phyloP scores from a whole-genome alignment of 306 rosid genomes.

The Canavalia ensiformis region DNA sequence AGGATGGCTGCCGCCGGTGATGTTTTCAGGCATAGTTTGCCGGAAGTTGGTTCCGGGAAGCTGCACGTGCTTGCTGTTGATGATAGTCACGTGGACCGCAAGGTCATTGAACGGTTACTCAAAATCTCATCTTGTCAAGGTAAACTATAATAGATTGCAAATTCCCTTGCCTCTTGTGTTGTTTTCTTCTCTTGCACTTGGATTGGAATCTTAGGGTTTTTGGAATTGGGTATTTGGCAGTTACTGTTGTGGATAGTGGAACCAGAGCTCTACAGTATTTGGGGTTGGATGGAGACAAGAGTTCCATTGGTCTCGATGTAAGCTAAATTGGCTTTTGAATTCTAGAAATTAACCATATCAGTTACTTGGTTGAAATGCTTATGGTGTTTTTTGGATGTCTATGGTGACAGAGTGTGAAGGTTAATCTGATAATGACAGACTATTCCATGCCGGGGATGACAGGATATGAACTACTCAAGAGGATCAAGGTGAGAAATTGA shows the following conservation, averaged over 20 bases:
- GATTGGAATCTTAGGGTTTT: conserved; percentile 45
- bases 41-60: conserved; percentile 55
- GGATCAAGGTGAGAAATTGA: conserved; percentile 73
- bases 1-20: conserved; percentile 63
- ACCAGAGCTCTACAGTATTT: conserved; percentile 88
- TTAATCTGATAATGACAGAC: conserved; percentile 94
- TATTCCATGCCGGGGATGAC: conserved; percentile 99
- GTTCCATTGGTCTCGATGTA: conserved; percentile 76
- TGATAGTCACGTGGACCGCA: conserved; percentile 88
- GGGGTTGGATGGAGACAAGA: conserved; percentile 86
- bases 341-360: not conserved
- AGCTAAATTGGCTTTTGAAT: conserved; percentile 42
- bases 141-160: not conserved
- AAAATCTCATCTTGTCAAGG: conserved; percentile 91
- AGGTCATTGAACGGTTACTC: conserved; percentile 85
- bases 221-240: conserved; percentile 60
- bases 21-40: conserved; percentile 56
- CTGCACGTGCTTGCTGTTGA: conserved; percentile 95
- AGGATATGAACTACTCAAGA: conserved; percentile 90
- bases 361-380: conserved; percentile 32
- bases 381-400: conserved; percentile 49
- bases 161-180: not conserved
- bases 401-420: conserved; percentile 71
- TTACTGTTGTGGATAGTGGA: conserved; percentile 94
- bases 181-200: not conserved